Conservation (phyloP, 345 rosid genomes). For the Triadica sebifera region DNA sequence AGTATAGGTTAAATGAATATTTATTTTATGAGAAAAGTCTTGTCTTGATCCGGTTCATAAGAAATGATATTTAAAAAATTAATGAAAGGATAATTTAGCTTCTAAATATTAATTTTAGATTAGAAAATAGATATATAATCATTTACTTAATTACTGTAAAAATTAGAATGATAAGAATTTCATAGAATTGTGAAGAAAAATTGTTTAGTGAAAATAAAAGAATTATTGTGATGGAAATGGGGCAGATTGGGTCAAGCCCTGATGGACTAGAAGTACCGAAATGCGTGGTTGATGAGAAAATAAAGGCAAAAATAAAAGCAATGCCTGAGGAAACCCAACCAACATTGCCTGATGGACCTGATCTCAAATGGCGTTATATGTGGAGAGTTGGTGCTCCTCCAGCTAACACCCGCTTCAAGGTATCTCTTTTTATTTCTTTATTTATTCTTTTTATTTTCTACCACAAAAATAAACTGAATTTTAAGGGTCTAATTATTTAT, state of each 20-base stretch:
- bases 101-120: too few relatives aligned
- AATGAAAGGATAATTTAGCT: too few relatives aligned
- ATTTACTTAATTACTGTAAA: too few relatives aligned
- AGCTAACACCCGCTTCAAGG: constrained; percentile 66
- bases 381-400: constrained; percentile 97
- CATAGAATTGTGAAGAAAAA: too few relatives aligned
- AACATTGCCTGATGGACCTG: constrained; percentile 71
- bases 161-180: too few relatives aligned
- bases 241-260: constrained; percentile 88
- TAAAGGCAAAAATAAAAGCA: constrained; percentile 54
- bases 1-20: too few relatives aligned
- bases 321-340: constrained; percentile 70
- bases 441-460: not conserved
- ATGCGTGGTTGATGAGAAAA: constrained; percentile 79
- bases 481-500: not conserved
- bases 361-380: constrained; percentile 95
- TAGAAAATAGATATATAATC: too few relatives aligned
- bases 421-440: constrained; percentile 12
- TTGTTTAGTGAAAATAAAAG: too few relatives aligned
- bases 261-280: constrained; percentile 92
- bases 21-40: too few relatives aligned
- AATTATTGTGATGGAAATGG: not conserved
- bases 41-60: too few relatives aligned
- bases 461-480: not conserved
- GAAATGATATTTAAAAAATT: too few relatives aligned